Evolutionary conservation across 371 early-diverging fungal genomes (phyloP).

Genomic region (Choanephora cucurbitarum): DNA sequence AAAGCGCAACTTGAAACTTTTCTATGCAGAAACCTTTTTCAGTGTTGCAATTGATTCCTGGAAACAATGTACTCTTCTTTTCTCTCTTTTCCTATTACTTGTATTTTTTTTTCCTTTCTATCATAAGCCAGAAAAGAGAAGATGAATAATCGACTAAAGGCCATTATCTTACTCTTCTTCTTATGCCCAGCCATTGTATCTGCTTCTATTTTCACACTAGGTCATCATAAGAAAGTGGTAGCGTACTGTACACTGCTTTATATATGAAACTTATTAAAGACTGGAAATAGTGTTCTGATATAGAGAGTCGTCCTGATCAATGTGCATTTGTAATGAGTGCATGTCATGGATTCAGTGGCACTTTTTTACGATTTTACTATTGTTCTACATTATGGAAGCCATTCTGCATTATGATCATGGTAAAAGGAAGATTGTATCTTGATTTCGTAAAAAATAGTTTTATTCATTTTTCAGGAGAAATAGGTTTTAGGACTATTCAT

Average conservation of each 20-base stretch:
- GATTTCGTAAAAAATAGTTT: no score
- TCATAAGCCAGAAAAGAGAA: no score
- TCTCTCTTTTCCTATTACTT: no score
- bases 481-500: constrained; percentile 37
- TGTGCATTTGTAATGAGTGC: constrained; percentile 39
- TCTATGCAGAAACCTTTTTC: no score
- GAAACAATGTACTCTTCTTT: no score
- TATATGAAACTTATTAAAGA: not conserved
- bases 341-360: constrained; percentile 43
- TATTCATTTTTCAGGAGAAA: not conserved
- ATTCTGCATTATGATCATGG: constrained; percentile 35
- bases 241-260: not conserved
- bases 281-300: constrained; percentile 31
- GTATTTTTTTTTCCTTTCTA: no score
- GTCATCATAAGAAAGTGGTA: constrained; percentile 24
- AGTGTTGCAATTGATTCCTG: no score
- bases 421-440: constrained; percentile 2
- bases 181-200: constrained; percentile 19
- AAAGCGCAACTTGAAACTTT: no score
- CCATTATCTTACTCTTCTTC: not conserved
- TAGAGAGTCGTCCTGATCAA: constrained; percentile 38
- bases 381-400: constrained; percentile 53
- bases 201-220: constrained; percentile 9
- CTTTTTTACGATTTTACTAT: constrained; percentile 61
- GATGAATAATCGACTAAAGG: not conserved